Evolutionary conservation across 768 basidiomycete species (phyloP), one percentile per base, ranked within the genome.

Genomic region (Postia placenta): DNA sequence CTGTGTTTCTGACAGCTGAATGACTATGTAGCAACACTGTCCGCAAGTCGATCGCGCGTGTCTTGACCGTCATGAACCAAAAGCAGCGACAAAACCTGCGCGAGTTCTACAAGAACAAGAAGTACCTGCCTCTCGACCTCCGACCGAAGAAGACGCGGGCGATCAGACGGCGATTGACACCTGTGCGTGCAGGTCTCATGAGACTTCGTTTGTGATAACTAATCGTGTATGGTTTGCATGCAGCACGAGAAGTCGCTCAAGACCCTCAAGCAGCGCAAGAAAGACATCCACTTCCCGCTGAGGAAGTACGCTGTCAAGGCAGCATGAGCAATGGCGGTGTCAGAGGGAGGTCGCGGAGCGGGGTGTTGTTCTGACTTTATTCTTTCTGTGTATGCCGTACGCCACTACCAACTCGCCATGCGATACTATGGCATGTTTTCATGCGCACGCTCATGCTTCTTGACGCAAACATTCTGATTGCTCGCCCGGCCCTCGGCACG

Each of bases 21-120:
- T 12, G 38, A 19, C 22, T 22, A 5, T 37, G 5, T 41, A 99
- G 96, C 72, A 82, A 85, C 70, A 79, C 87, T 58, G 92, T 97
- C 70, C 94, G 96, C 79, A 98, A 97, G 76, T 94, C 92, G 57
- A 91, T 99, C 66, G 96, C 96, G 56, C 92, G 96, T 48, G 94
- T 98, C 58, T 70, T 97, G 74, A 99, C 96, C 38, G 93, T 98
- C 62, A 95, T 87, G 79, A 98, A 96, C 86, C 88, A 92, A 69
- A 99, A 99, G 74, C 84, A 86, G 60, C 90, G 95, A 60, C 87
- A 92, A 76, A 92, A 93, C 73, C 83, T 96, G 58, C 90, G 92
- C 48, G 94, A 98, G 70, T 92, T 84, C 78, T 97, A 97, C 89
- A 95, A 95, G 80, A 73, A 76, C 69, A 95, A 95, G 83, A 94